Conservation (phyloP, 75 land plant genomes). For the Sequoiadendron giganteum region DNA sequence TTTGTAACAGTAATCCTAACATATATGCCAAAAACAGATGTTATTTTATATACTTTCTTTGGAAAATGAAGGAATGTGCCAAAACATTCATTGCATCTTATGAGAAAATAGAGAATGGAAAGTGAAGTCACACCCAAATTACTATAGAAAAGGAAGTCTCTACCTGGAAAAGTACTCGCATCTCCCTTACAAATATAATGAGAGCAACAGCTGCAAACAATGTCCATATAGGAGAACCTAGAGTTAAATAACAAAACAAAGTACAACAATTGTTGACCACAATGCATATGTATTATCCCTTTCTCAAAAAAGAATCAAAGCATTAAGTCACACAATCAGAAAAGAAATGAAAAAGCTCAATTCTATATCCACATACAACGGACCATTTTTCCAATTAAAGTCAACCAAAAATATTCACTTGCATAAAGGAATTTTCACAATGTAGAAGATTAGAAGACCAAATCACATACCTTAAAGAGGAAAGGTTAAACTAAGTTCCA, state of each 20-base stretch:
- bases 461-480: not conserved
- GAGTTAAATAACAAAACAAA: not conserved
- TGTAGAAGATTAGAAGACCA: not conserved
- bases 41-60: not conserved
- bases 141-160: not conserved
- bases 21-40: not conserved
- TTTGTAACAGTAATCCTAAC: not conserved
- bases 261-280: not conserved
- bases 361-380: not conserved
- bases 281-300: not conserved
- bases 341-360: not conserved
- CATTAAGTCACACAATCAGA: not conserved
- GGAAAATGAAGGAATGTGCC: not conserved
- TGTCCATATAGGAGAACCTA: not conserved
- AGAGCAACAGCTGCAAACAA: slow-evolving; percentile 44
- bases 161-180: slow-evolving; percentile 20
- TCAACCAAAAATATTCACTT: not conserved
- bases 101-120: not conserved
- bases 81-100: not conserved
- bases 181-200: slow-evolving; percentile 30
- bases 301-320: not conserved
- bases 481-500: not conserved
- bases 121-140: not conserved
- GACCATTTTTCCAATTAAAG: not conserved
- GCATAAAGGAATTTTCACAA: not conserved